These are phyloP conservation scores for Grosmannia serpens DNA, from an alignment of 2,329 filamentous ascomycete species.

Conservation along the genomic window DNA sequence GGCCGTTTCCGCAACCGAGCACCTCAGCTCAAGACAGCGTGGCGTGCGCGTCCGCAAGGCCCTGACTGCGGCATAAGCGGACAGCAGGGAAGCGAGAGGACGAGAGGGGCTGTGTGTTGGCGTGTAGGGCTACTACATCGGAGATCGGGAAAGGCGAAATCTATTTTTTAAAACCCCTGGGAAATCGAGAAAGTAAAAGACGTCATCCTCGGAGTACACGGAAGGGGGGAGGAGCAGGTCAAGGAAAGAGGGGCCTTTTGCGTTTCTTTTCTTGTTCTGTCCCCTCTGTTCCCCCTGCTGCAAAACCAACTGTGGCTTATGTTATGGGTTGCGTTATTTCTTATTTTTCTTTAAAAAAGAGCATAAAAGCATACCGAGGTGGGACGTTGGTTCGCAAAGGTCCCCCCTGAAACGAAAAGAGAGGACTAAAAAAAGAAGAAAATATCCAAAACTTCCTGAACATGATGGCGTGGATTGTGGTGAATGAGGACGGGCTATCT, in stretches of 20 bases:
- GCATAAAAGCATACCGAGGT: background rate
- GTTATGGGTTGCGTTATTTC: background rate
- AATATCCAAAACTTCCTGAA: background rate
- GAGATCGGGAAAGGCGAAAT: background rate
- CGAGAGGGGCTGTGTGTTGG: constrained; percentile 1
- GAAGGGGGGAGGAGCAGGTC: background rate
- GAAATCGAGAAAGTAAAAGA: background rate
- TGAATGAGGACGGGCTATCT: too few species aligned
- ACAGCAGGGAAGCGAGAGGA: background rate
- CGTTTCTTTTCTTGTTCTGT: background rate
- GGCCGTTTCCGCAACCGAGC: constrained; percentile 53
- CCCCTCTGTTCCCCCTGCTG: background rate
- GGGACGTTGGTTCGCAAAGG: background rate
- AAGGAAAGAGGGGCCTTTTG: constrained; percentile 3
- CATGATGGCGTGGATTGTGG: too few species aligned
- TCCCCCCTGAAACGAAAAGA: background rate
- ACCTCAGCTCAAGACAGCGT: constrained; percentile 86
- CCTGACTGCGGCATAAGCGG: constrained; percentile 49
- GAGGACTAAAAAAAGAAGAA: constrained; percentile 1
- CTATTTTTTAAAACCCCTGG: background rate
- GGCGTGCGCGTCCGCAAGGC: constrained; percentile 55
- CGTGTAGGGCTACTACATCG: constrained; percentile 1
- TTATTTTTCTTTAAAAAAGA: background rate
- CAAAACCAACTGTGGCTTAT: background rate
- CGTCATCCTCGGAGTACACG: background rate